Evolutionary conservation across 768 basidiomycete genomes (phyloP).

Genomic region (Hygrocybe punicea): DNA sequence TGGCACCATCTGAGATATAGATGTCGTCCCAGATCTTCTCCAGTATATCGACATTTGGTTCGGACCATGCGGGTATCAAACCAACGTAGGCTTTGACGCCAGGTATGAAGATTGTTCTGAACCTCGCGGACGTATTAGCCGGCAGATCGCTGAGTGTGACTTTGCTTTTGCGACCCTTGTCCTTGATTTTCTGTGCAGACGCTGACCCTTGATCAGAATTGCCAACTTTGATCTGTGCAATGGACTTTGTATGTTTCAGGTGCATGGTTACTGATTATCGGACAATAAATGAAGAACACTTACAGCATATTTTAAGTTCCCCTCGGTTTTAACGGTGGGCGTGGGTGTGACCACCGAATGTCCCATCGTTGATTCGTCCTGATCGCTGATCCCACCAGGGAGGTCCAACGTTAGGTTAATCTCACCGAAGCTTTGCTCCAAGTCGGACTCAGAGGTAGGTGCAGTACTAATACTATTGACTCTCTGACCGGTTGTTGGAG

Average conservation of each 20-base stretch:
- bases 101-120: not conserved
- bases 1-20: not conserved
- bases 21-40: not conserved
- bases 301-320: no score
- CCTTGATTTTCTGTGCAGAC: not conserved
- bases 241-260: not conserved
- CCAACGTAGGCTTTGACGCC: not conserved
- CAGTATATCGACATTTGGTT: not conserved
- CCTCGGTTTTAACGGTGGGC: not conserved
- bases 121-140: not conserved
- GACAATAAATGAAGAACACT: no score
- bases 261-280: no score
- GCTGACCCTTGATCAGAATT: not conserved
- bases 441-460: not conserved
- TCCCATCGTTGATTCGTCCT: not conserved
- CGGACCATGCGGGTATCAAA: not conserved
- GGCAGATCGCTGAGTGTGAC: not conserved
- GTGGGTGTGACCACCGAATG: not conserved
- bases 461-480: not conserved
- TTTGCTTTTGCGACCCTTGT: not conserved
- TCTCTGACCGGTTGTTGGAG: not conserved
- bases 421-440: not conserved
- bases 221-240: not conserved
- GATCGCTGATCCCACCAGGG: not conserved
- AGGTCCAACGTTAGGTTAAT: not conserved